Percentiles rank a stretch among this genome's conserved stretches.
Evolutionary conservation across 805 yeast genomes (phyloP).

Genomic region (Barnettozyma wickerhamii): DNA sequence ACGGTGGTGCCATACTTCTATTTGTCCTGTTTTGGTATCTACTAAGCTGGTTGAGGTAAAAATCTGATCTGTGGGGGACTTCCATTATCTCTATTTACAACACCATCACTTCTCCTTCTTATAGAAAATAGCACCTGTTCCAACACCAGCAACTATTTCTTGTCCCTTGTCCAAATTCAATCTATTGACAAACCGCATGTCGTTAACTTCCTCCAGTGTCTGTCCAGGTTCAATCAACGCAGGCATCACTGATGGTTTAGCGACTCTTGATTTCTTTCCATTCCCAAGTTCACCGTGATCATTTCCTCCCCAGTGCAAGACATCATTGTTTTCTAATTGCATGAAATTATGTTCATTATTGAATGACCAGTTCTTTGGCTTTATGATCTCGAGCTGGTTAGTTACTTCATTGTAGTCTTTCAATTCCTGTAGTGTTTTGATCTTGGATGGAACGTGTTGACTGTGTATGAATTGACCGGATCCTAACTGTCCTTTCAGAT

Average conservation of each 20-base stretch:
- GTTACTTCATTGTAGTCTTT: slow-evolving; percentile 51
- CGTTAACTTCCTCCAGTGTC: slow-evolving; percentile 28
- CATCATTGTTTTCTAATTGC: slow-evolving; percentile 57
- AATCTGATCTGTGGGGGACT: too few relatives aligned
- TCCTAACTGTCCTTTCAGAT: slow-evolving; percentile 84
- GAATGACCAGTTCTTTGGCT: slow-evolving; percentile 45
- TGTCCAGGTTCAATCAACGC: slow-evolving; percentile 50
- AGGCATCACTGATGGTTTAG: slow-evolving; percentile 52
- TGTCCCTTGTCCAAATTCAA: slow-evolving; percentile 50
- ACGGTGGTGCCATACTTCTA: slow-evolving; percentile 62
- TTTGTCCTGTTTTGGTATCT: slow-evolving; percentile 65
- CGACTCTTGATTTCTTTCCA: slow-evolving; percentile 61
- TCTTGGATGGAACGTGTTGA: slow-evolving; percentile 57
- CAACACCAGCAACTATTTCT: slow-evolving; percentile 55
- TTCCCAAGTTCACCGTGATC: slow-evolving; percentile 80
- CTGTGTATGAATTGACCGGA: slow-evolving; percentile 72
- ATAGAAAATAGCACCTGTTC: slow-evolving; percentile 61
- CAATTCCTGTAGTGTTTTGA: slow-evolving; percentile 37
- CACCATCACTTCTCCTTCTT: slow-evolving; percentile 15
- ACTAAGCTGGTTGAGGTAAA: slow-evolving; percentile 56
- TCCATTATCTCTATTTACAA: neutral
- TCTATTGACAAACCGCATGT: slow-evolving; percentile 36
- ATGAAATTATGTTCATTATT: slow-evolving; percentile 67
- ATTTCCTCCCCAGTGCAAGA: slow-evolving; percentile 81
- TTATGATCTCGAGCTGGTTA: slow-evolving; percentile 38